Evolutionary conservation across 306 rosid genomes (phyloP), one percentile per base, ranked within the genome.

Genomic region (Abrus precatorius): DNA sequence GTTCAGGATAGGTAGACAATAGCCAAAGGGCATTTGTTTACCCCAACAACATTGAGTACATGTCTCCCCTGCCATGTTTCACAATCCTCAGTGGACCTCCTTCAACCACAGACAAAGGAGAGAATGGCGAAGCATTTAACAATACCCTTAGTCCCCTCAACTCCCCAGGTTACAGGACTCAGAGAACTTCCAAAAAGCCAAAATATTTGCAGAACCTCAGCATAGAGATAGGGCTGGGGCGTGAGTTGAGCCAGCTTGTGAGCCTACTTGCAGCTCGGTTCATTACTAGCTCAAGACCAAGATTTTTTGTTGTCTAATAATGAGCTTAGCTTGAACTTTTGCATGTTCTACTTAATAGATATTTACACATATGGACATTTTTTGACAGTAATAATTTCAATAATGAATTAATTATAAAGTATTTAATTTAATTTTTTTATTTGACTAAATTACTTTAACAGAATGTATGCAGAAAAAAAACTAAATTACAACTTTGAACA

Each of bases 201-300:
- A 59, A 74, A 44, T 63, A 57, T 30, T 6, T n/a, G 41, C 54
- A 75, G 47, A n/a, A 33, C 71, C 78, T 53, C 40, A 38, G 14
- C 55, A 28, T 68, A 45, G 10, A 45, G 41, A 45, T 45, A 29
- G 36, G 7, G 40, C 33, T 43, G 36, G 27, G 28, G 10, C 20
- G 34, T 41, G 33, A 40, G 54, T 27, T 9, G 33, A 64, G 32
- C 47, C 33, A 6, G 54, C 36, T 27, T 6, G 7, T 27, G 5
- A 55, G 32, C 32, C 14, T 7, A 55, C 32, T 55, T 41, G 72
- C 38, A 44, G 36, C 20, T 43, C n/a, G 2, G 20, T 66, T 41
- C 5, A 63, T 56, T 29, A 56, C 13, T 13, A 52, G 28, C 5
- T 14, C 57, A 56, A 47, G 8, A 56, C 60, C 60, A 5, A 20